Percentiles rank a stretch among this genome's conserved stretches.
Evolutionary conservation across 2,329 filamentous ascomycete genomes (phyloP).

Genomic region (Aspergillus tanneri): DNA sequence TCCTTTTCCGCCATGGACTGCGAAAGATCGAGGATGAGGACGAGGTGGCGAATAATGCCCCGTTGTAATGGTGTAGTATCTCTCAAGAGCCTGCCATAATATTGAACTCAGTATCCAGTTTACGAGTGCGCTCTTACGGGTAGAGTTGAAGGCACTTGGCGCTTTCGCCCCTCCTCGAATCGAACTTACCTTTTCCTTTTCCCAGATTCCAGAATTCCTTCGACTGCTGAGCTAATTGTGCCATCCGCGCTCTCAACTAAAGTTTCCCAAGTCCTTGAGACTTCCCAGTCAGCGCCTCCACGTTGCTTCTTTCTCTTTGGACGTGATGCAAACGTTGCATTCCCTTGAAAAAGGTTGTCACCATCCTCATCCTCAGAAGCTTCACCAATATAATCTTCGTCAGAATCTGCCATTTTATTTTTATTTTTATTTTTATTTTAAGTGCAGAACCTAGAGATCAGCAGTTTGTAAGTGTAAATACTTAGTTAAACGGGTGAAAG

Average conservation of each 20-base stretch:
- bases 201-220: slow-evolving; percentile 74
- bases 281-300: slow-evolving; percentile 46
- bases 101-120: no score
- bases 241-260: slow-evolving; percentile 78
- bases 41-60: slow-evolving; percentile 94
- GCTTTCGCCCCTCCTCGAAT: not conserved
- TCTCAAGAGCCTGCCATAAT: slow-evolving; percentile 66
- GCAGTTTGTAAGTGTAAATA: no score
- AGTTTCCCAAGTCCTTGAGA: slow-evolving; percentile 60
- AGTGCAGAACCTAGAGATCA: no score
- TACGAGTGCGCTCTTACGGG: no score
- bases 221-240: slow-evolving; percentile 68
- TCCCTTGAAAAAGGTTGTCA: slow-evolving; percentile 29
- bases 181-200: slow-evolving; percentile 69
- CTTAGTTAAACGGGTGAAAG: no score
- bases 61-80: slow-evolving; percentile 95
- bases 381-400: slow-evolving; percentile 54
- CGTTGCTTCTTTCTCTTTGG: slow-evolving; percentile 41
- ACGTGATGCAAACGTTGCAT: slow-evolving; percentile 26
- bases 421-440: no score
- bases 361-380: slow-evolving; percentile 48
- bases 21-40: slow-evolving; percentile 88
- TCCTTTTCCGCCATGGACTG: slow-evolving; percentile 96
- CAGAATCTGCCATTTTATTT: slow-evolving; percentile 53
- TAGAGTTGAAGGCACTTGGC: no score